Base-by-base conservation (phyloP, 23 red algal genomes). In the Gracilaria vermiculophylla region DNA sequence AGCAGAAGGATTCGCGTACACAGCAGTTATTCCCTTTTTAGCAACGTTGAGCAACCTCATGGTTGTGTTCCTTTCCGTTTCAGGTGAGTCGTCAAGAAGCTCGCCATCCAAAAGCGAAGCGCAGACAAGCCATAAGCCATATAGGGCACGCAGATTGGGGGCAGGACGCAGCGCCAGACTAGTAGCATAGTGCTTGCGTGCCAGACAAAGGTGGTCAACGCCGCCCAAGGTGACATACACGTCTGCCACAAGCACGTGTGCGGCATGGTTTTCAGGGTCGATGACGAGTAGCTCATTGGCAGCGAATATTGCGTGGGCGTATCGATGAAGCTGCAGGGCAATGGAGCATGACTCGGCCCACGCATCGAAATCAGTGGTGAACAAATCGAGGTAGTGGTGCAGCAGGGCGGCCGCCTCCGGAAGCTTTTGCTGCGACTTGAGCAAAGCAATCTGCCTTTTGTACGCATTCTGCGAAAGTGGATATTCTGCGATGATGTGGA, bases 111-210 rank as follows among this genome's bases (percentile, higher is more conserved):
- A 9, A 10, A 86, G 32, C 37, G 28, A 42, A 9, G 62, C 50
- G 51, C 84, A 88, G 11, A 74, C 76, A 32, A 91, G 72, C 87
- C 87, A 91, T 60, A 91, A 28, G 39, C 87, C 87, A 33, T 80
- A 91, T 24, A 91, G 29, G 24, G 57, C 87, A 35, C 75, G 54
- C 57, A 91, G 20, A 62, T 91, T 91, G 3, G 34, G 53, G 15
- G 45, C 54, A 1, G 41, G 27, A 39, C 76, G 69, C 58, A 57
- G 24, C 34, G 57, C 35, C 28, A 81, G 47, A 23, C 87, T 91
- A 5, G 53, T 32, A 9, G 62, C 62, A 31, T 91, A 91, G 39
- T 91, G 87, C 37, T 74, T 61, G 28, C 76, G 69, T 10, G 87
- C 87, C 20, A 81, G 62, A 34, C 45, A 74, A 6, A 80, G 27